Evolutionary conservation across 2,329 filamentous ascomycete species (phyloP).

Genomic region (Aspergillus felis): DNA sequence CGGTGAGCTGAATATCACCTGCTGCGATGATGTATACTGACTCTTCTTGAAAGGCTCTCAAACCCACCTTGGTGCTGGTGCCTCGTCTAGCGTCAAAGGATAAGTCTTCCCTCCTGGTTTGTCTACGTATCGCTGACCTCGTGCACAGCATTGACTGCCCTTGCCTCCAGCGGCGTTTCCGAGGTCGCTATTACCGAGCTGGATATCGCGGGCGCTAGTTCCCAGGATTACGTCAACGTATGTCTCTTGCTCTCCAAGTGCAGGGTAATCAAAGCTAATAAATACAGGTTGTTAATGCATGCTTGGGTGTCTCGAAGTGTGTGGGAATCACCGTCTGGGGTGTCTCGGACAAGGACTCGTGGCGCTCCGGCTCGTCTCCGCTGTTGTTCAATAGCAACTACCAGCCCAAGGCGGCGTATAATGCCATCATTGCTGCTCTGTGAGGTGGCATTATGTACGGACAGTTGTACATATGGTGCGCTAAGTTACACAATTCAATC

Average conservation of each 20-base stretch:
- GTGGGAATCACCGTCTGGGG: conserved; percentile 64
- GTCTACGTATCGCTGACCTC: neutral
- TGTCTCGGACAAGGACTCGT: conserved; percentile 42
- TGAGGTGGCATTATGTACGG: neutral
- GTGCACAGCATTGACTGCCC: conserved; percentile 49
- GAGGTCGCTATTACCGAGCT: conserved; percentile 66
- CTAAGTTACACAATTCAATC: neutral
- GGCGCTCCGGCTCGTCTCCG: conserved; percentile 36
- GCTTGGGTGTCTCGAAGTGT: conserved; percentile 56
- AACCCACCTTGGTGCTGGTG: conserved; percentile 45
- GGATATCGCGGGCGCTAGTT: conserved; percentile 58
- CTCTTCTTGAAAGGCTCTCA: conserved; percentile 46
- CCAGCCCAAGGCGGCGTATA: conserved; percentile 42
- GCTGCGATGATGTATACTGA: neutral
- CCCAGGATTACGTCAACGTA: conserved; percentile 55
- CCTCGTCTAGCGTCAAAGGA: neutral
- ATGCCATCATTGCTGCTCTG: conserved; percentile 14
- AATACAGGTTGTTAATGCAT: conserved; percentile 48
- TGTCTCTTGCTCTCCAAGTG: conserved; percentile 14
- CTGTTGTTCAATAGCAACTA: conserved; percentile 42
- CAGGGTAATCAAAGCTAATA: conserved; percentile 15
- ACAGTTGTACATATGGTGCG: neutral
- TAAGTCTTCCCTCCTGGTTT: neutral
- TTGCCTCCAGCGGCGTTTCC: conserved; percentile 48
- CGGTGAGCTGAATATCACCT: conserved; percentile 24